A percentile compares a stretch with the other conserved stretches of the same genome.
Conservation (phyloP, 164 flowering plant genomes). For the Vitis riparia region DNA sequence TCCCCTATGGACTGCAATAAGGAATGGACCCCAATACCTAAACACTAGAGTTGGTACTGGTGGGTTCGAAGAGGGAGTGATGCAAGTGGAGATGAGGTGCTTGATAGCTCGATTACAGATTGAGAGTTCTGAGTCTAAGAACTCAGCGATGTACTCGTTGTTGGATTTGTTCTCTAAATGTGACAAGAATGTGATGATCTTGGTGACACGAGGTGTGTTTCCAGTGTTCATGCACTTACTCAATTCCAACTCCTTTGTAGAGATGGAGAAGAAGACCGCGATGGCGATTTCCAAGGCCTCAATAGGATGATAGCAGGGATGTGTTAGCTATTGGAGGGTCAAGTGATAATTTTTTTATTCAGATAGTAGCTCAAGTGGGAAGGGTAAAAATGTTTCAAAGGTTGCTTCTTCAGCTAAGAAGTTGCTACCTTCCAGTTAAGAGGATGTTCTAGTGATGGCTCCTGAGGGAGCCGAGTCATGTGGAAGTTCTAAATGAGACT, state of each 20-base stretch:
- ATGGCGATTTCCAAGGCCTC: constrained; percentile 76
- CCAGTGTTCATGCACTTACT: constrained; percentile 63
- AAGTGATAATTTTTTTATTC: too few species aligned
- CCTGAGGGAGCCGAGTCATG: too few species aligned
- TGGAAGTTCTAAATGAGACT: too few species aligned
- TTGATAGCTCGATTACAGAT: constrained; percentile 81
- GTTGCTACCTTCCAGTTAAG: too few species aligned
- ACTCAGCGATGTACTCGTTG: constrained; percentile 62
- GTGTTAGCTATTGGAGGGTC: constrained; percentile 67
- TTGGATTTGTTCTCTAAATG: constrained; percentile 54
- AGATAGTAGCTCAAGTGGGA: too few species aligned
- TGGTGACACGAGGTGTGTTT: constrained; percentile 81
- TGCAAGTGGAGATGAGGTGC: constrained; percentile 49
- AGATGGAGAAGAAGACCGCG: constrained; percentile 70
- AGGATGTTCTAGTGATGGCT: too few species aligned
- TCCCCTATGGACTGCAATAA: too few species aligned
- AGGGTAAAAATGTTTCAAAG: too few species aligned
- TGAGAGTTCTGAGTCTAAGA: constrained; percentile 62
- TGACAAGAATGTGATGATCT: constrained; percentile 81
- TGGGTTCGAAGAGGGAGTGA: constrained; percentile 45
- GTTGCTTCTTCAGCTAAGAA: too few species aligned
- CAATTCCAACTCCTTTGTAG: constrained; percentile 51
- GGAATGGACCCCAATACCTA: too few species aligned
- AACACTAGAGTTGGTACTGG: background rate
- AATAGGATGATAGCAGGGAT: constrained; percentile 58